phyloP scores from a whole-genome alignment of 2,329 filamentous ascomycete species.

The Penicillium sp. region DNA sequence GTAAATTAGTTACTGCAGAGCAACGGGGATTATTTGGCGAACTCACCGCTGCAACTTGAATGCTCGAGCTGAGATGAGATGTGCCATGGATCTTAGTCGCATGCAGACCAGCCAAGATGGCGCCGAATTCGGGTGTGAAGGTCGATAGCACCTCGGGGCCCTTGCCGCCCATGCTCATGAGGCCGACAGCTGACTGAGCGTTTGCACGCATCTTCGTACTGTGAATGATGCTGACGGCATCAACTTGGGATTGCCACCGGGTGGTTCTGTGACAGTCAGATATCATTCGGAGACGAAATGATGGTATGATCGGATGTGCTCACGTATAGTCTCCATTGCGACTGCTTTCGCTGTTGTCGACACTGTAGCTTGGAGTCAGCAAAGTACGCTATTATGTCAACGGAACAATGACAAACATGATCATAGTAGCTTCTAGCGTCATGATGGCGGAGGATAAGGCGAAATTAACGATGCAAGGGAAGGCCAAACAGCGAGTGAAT shows the following conservation, averaged over 20 bases:
- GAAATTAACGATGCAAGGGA: constrained; percentile 9
- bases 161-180: constrained; percentile 98
- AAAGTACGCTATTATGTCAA: constrained; percentile 1
- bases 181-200: constrained; percentile 91
- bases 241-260: constrained; percentile 91
- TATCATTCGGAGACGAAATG: neutral
- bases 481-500: constrained; percentile 12
- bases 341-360: constrained; percentile 98
- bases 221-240: constrained; percentile 93
- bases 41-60: constrained; percentile 89
- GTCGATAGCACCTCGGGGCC: constrained; percentile 97
- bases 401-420: constrained; percentile 55
- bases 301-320: constrained; percentile 16
- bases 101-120: constrained; percentile 87
- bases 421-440: constrained; percentile 99
- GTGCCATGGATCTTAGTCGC: constrained; percentile 90
- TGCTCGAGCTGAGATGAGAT: constrained; percentile 83
- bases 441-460: constrained; percentile 59
- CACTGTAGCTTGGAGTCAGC: constrained; percentile 48
- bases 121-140: constrained; percentile 91
- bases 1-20: constrained; percentile 10
- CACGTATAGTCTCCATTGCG: constrained; percentile 87
- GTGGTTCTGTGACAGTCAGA: constrained; percentile 63
- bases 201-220: constrained; percentile 92
- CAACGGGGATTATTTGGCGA: neutral